These are phyloP conservation scores for Aspergillus tanneri DNA, from an alignment of 2,329 filamentous ascomycete genomes.

Conservation along the genomic window DNA sequence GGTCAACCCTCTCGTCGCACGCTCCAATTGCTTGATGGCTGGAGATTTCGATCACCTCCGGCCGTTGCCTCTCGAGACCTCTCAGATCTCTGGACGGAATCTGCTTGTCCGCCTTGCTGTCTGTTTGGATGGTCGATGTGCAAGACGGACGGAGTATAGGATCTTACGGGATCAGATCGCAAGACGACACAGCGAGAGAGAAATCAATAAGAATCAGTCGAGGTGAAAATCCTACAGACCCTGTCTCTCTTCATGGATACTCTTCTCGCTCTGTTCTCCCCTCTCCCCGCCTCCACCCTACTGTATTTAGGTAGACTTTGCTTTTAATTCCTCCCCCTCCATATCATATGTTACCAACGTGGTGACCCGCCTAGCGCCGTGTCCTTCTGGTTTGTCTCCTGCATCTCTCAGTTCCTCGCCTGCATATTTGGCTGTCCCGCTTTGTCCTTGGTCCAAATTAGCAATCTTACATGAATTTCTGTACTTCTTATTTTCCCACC, in stretches of 20 bases:
- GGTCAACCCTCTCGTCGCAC: conserved; percentile 26
- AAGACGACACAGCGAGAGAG: neutral
- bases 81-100: conserved; percentile 11
- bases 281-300: conserved; percentile 10
- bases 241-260: neutral
- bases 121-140: neutral
- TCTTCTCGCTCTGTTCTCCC: conserved; percentile 7
- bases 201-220: neutral
- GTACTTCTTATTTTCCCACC: conserved; percentile 2
- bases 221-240: neutral
- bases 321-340: conserved; percentile 10
- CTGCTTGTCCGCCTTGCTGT: neutral
- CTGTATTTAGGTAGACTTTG: too few species aligned
- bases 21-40: conserved; percentile 32
- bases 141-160: neutral
- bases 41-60: conserved; percentile 33
- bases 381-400: conserved; percentile 16
- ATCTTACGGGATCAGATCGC: conserved; percentile 12
- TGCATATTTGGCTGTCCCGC: conserved; percentile 16
- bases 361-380: conserved; percentile 15
- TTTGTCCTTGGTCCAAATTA: conserved; percentile 17
- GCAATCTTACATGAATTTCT: conserved; percentile 14
- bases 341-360: conserved; percentile 16
- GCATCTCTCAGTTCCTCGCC: conserved; percentile 15
- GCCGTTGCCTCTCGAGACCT: conserved; percentile 26